These are phyloP conservation scores for Suhomyces canberraensis DNA, from an alignment of 805 yeast genomes.

Conservation along the genomic window DNA sequence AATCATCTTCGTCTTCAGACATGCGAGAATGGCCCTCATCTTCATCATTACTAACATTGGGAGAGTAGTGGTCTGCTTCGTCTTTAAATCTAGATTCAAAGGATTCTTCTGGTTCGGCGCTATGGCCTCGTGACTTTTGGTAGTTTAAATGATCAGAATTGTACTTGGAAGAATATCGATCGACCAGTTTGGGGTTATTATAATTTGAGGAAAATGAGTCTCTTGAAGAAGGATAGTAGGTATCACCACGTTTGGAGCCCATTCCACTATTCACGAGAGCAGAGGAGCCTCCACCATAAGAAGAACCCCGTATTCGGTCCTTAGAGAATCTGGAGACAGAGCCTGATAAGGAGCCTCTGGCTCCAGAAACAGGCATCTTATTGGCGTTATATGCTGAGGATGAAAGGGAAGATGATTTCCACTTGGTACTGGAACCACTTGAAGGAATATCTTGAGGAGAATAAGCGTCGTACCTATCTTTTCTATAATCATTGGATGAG, in stretches of 20 bases:
- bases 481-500: slow-evolving; percentile 9
- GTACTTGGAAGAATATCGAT: slow-evolving; percentile 3
- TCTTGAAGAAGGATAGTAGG: slow-evolving; percentile 25
- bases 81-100: slow-evolving; percentile 1
- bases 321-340: slow-evolving; percentile 21
- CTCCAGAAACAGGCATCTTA: slow-evolving; percentile 11
- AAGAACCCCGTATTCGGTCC: slow-evolving; percentile 17
- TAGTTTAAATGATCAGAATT: background rate
- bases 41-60: background rate
- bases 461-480: slow-evolving; percentile 15
- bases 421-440: slow-evolving; percentile 1
- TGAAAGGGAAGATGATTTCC: slow-evolving; percentile 5
- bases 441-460: background rate
- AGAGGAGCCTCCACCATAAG: slow-evolving; percentile 14
- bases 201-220: slow-evolving; percentile 3
- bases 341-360: slow-evolving; percentile 22
- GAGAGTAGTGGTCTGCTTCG: slow-evolving; percentile 1
- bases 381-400: slow-evolving; percentile 12
- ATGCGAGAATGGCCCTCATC: slow-evolving; percentile 1
- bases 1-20: slow-evolving; percentile 7
- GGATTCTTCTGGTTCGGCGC: slow-evolving; percentile 4
- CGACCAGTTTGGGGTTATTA: background rate
- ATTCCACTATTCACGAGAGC: slow-evolving; percentile 16
- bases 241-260: slow-evolving; percentile 18
- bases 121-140: background rate